Evolutionary conservation across 768 basidiomycete species (phyloP).

Genomic region (Plicaturopsis crispa): DNA sequence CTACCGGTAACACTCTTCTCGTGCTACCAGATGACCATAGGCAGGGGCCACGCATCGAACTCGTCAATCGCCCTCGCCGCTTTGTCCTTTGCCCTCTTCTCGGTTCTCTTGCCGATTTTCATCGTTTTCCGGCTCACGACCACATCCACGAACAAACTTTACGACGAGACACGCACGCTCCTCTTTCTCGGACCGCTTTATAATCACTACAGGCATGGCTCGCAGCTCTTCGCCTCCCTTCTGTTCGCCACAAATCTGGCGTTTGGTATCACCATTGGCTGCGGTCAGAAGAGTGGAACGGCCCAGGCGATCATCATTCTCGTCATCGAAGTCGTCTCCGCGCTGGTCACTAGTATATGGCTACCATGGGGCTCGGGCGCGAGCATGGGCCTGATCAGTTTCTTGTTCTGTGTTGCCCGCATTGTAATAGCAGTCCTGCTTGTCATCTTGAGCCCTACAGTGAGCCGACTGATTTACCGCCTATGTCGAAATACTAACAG

Average conservation of each 20-base stretch:
- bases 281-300: constrained; percentile 83
- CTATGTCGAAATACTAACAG: constrained; percentile 10
- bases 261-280: constrained; percentile 81
- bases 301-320: constrained; percentile 88
- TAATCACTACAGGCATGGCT: constrained; percentile 88
- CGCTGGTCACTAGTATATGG: constrained; percentile 88
- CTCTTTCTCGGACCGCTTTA: constrained; percentile 89
- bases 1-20: constrained; percentile 91
- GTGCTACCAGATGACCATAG: constrained; percentile 73
- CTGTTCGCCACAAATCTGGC: constrained; percentile 78
- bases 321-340: constrained; percentile 79
- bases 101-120: constrained; percentile 66
- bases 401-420: constrained; percentile 85
- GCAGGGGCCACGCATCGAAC: constrained; percentile 39
- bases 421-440: constrained; percentile 87
- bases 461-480: constrained; percentile 35
- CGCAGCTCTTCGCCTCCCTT: constrained; percentile 80
- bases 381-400: constrained; percentile 94
- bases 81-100: constrained; percentile 74
- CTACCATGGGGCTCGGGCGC: constrained; percentile 96
- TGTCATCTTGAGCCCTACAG: constrained; percentile 84
- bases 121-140: constrained; percentile 72
- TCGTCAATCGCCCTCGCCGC: constrained; percentile 73
- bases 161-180: constrained; percentile 90
- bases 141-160: constrained; percentile 83